Conservation (phyloP, 768 basidiomycete genomes). For the Rhizopogon roseolus region DNA sequence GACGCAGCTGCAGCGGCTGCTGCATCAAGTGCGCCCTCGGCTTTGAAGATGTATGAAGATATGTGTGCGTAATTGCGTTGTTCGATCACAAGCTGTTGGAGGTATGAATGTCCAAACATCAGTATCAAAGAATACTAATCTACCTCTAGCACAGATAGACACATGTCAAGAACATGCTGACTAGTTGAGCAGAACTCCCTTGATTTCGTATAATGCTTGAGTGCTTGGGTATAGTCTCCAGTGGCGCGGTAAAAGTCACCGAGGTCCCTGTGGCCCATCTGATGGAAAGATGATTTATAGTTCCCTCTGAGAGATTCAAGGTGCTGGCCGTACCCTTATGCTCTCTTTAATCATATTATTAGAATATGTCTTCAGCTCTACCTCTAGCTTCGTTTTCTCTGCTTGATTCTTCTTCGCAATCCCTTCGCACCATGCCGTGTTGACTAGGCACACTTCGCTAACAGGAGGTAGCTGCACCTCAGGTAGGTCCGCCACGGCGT, state of each 20-base stretch:
- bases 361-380: constrained; percentile 90
- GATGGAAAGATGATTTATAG: background rate
- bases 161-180: constrained; percentile 93
- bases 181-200: constrained; percentile 91
- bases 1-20: constrained; percentile 33
- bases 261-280: constrained; percentile 92
- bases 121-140: constrained; percentile 3
- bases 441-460: constrained; percentile 45
- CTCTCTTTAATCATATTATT: constrained; percentile 99
- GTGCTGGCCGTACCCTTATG: constrained; percentile 61
- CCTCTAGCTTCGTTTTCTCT: constrained; percentile 83
- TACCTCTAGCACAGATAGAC: constrained; percentile 77
- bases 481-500: constrained; percentile 30
- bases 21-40: constrained; percentile 85
- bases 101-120: background rate
- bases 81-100: constrained; percentile 70
- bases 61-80: constrained; percentile 84
- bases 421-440: constrained; percentile 74
- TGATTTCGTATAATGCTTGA: constrained; percentile 86
- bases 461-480: constrained; percentile 41
- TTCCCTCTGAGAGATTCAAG: background rate
- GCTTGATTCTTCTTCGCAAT: constrained; percentile 57
- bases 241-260: constrained; percentile 70
- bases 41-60: constrained; percentile 91
- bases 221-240: constrained; percentile 66